phyloP scores from a whole-genome alignment of 2,329 filamentous ascomycete species.

The Trichophyton mentagrophytes region DNA sequence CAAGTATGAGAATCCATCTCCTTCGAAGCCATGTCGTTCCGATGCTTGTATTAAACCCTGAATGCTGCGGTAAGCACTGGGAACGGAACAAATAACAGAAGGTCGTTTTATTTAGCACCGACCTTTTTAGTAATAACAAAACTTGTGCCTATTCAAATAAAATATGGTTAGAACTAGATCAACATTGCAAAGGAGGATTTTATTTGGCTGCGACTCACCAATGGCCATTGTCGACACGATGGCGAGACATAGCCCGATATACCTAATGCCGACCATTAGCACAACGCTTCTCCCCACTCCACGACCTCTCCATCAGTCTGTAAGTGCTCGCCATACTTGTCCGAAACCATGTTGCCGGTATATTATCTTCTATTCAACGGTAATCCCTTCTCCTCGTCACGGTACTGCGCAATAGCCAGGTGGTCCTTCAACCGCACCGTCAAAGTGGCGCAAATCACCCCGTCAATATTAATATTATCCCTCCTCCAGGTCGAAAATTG shows the following conservation, averaged over 20 bases:
- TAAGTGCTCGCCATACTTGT: conserved; percentile 27
- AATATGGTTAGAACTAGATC: not conserved
- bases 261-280: conserved; percentile 21
- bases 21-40: conserved; percentile 87
- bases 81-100: conserved; percentile 2
- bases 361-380: not conserved
- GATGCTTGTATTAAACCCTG: conserved; percentile 83
- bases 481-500: not conserved
- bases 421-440: not conserved
- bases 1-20: conserved; percentile 88
- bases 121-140: conserved; percentile 99
- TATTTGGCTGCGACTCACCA: conserved; percentile 19
- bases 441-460: not conserved
- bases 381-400: not conserved
- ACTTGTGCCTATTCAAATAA: conserved; percentile 55
- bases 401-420: not conserved
- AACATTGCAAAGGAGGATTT: not conserved
- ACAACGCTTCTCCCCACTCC: not conserved
- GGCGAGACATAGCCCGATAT: conserved; percentile 36
- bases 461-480: conserved; percentile 3
- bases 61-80: conserved; percentile 12
- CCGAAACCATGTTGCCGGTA: conserved; percentile 27
- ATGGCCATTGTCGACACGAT: conserved; percentile 38
- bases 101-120: conserved; percentile 21
- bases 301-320: not conserved